phyloP scores from a whole-genome alignment of 192 early-diverging fungal species.

The Linnemannia zychae region DNA sequence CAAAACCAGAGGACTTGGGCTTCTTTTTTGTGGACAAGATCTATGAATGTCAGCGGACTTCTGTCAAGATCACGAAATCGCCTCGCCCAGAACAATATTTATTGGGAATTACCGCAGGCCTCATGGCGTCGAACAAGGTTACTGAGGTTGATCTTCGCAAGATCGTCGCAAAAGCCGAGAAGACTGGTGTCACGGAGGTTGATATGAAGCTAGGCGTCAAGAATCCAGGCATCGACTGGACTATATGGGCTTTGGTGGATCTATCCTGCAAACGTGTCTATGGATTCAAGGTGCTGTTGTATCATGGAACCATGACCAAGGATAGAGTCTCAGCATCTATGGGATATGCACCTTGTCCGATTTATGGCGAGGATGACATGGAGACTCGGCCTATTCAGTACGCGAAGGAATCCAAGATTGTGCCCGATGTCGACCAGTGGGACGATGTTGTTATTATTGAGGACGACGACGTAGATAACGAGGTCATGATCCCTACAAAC shows the following conservation, averaged over 20 bases:
- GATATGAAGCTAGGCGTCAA: conserved; percentile 28
- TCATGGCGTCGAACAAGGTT: conserved; percentile 1
- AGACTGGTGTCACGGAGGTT: conserved; percentile 27
- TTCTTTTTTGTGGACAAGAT: conserved; percentile 57
- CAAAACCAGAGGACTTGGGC: conserved; percentile 39
- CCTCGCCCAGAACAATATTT: conserved; percentile 1
- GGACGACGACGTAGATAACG: conserved; percentile 15
- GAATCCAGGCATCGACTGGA: conserved; percentile 27
- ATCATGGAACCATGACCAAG: background rate
- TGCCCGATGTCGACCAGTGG: conserved; percentile 11
- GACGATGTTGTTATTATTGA: background rate
- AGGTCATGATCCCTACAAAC: background rate
- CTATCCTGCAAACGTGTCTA: conserved; percentile 53
- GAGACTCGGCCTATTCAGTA: conserved; percentile 40
- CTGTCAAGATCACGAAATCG: conserved; percentile 18
- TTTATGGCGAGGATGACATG: conserved; percentile 38
- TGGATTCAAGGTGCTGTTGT: conserved; percentile 53
- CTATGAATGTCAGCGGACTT: conserved; percentile 12
- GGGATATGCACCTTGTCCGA: conserved; percentile 51
- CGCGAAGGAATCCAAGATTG: conserved; percentile 20
- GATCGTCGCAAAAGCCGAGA: conserved; percentile 47
- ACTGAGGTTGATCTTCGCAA: conserved; percentile 38
- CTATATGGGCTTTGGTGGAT: conserved; percentile 61
- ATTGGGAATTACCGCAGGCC: conserved; percentile 3
- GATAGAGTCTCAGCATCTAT: conserved; percentile 12